Percentiles rank a stretch among this genome's conserved stretches.
These are phyloP conservation scores for Mediolabrus comicus DNA, from an alignment of 108 stramenopile genomes.

Conservation along the genomic window DNA sequence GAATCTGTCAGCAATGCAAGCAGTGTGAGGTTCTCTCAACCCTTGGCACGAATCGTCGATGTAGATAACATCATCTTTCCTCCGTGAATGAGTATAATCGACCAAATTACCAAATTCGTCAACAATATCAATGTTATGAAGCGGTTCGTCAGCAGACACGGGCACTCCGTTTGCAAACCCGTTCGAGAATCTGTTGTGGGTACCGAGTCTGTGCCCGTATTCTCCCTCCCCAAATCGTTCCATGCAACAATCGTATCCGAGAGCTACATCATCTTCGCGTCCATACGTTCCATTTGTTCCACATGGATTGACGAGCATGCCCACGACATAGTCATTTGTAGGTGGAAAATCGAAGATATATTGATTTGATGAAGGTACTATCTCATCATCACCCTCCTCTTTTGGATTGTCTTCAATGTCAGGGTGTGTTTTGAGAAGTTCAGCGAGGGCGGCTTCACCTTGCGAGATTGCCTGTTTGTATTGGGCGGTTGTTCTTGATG, in stretches of 20 bases:
- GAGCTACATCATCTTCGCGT: conserved; percentile 25
- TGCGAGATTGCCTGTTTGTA: conserved; percentile 1
- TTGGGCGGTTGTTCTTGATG: not conserved
- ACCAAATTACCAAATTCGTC: conserved; percentile 36
- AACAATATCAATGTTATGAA: conserved; percentile 52
- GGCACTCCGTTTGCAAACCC: conserved; percentile 37
- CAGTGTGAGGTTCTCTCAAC: conserved; percentile 29
- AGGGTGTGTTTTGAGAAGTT: conserved; percentile 24
- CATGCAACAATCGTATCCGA: conserved; percentile 46
- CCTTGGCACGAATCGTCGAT: conserved; percentile 44
- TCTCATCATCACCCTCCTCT: conserved; percentile 1
- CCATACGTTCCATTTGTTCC: conserved; percentile 49
- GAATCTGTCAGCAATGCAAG: conserved; percentile 44
- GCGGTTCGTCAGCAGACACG: conserved; percentile 33
- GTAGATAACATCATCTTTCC: conserved; percentile 48
- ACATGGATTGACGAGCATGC: conserved; percentile 44
- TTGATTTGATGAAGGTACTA: not conserved
- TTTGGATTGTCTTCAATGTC: conserved; percentile 16
- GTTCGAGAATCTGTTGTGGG: conserved; percentile 27
- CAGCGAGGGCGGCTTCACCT: conserved; percentile 19
- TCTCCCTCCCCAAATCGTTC: conserved; percentile 42
- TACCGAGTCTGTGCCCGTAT: conserved; percentile 26
- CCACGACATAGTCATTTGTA: conserved; percentile 37
- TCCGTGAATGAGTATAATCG: conserved; percentile 28
- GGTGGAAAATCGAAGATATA: conserved; percentile 31